Conservation (phyloP, 768 basidiomycete genomes). For the Lepiota subincarnata region DNA sequence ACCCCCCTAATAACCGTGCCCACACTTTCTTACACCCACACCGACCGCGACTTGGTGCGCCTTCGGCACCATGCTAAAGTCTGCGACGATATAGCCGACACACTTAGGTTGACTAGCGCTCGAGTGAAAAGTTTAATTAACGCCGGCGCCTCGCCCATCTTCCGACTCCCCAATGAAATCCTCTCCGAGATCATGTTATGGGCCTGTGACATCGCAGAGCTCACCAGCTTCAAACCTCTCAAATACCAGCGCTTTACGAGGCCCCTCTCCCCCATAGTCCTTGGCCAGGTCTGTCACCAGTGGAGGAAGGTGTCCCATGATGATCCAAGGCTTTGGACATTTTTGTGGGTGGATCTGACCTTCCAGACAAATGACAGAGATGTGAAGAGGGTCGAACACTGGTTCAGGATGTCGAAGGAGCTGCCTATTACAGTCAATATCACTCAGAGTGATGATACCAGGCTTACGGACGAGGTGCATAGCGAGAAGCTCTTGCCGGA, state of each 20-base stretch:
- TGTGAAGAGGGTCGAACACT: constrained; percentile 6
- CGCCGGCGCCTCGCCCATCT: constrained; percentile 10
- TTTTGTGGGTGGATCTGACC: constrained; percentile 11
- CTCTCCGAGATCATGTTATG: constrained; percentile 12
- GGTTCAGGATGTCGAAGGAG: constrained; percentile 10
- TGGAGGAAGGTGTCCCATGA: constrained; percentile 5
- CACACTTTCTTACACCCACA: background rate
- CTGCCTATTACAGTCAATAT: constrained; percentile 8
- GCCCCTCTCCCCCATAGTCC: constrained; percentile 5
- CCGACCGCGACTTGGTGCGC: constrained; percentile 1
- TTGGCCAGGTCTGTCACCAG: constrained; percentile 10
- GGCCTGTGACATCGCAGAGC: constrained; percentile 11
- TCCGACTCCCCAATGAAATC: constrained; percentile 12
- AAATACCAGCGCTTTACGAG: constrained; percentile 12
- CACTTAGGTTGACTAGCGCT: constrained; percentile 5
- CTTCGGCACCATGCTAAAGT: constrained; percentile 5
- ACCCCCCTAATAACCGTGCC: constrained; percentile 6
- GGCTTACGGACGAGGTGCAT: constrained; percentile 11
- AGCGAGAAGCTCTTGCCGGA: constrained; percentile 12
- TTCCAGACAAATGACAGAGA: constrained; percentile 8
- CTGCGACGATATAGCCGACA: constrained; percentile 9
- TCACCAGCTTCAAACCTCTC: constrained; percentile 9
- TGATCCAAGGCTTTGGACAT: constrained; percentile 12
- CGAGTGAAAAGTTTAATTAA: constrained; percentile 8
- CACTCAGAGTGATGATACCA: constrained; percentile 10